phyloP scores from a whole-genome alignment of 352 stramenopile species.

The Phytophthora sansomeana region DNA sequence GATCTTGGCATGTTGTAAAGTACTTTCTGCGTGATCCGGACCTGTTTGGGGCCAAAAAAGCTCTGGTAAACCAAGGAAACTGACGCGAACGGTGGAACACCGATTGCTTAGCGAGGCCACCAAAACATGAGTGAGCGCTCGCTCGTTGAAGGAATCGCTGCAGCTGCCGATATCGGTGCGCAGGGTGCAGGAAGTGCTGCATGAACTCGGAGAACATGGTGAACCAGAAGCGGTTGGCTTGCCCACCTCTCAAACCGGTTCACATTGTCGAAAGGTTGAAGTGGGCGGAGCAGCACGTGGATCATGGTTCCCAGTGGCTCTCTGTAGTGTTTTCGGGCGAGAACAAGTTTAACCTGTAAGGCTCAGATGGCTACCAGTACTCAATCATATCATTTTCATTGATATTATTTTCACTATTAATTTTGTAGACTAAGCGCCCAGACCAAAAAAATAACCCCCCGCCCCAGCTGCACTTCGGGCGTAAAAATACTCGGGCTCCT shows the following conservation, averaged over 20 bases:
- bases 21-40: background rate
- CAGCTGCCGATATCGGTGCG: background rate
- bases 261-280: constrained; percentile 5
- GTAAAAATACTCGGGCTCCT: constrained; percentile 44
- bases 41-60: background rate
- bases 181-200: constrained; percentile 6
- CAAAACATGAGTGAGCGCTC: constrained; percentile 4
- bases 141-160: background rate
- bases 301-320: background rate
- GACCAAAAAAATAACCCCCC: no score
- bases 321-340: constrained; percentile 10
- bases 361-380: constrained; percentile 3
- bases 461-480: no score
- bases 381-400: no score
- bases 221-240: constrained; percentile 3
- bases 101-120: background rate
- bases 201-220: constrained; percentile 8
- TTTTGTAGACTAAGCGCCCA: no score
- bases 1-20: background rate
- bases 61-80: background rate
- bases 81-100: background rate
- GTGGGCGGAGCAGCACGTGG: background rate
- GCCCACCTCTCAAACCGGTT: background rate
- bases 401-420: no score
- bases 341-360: constrained; percentile 11